phyloP scores from a whole-genome alignment of 257 asterid species.

The Gentiana straminea region DNA sequence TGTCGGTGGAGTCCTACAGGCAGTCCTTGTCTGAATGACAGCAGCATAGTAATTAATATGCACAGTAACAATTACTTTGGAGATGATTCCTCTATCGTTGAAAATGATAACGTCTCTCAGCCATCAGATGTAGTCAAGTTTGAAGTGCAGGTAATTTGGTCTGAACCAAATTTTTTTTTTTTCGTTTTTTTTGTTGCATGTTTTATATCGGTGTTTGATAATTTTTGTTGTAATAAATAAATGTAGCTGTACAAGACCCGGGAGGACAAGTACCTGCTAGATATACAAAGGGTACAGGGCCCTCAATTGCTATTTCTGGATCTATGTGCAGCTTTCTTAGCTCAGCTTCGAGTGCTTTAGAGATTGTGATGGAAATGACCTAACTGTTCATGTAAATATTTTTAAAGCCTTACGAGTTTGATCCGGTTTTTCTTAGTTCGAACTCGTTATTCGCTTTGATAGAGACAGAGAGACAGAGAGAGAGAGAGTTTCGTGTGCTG shows the following conservation, averaged over 20 bases:
- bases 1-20: constrained; percentile 61
- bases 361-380: background rate
- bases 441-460: no score
- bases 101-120: constrained; percentile 34
- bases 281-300: constrained; percentile 82
- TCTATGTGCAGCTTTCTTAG: constrained; percentile 81
- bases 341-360: constrained; percentile 73
- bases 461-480: no score
- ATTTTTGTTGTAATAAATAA: background rate
- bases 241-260: constrained; percentile 84
- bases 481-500: no score
- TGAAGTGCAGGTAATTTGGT: constrained; percentile 68
- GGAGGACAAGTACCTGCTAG: constrained; percentile 81
- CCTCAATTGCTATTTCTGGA: constrained; percentile 80
- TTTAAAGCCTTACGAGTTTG: no score
- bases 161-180: no score
- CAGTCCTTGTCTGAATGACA: constrained; percentile 30
- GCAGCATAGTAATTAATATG: constrained; percentile 23
- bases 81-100: constrained; percentile 46
- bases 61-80: constrained; percentile 36
- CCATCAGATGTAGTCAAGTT: constrained; percentile 61
- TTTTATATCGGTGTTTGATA: background rate
- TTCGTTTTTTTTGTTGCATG: no score
- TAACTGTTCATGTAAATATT: constrained; percentile 31
- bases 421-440: no score